Evolutionary conservation across 768 basidiomycete genomes (phyloP).

Genomic region (Suillus bovinus): DNA sequence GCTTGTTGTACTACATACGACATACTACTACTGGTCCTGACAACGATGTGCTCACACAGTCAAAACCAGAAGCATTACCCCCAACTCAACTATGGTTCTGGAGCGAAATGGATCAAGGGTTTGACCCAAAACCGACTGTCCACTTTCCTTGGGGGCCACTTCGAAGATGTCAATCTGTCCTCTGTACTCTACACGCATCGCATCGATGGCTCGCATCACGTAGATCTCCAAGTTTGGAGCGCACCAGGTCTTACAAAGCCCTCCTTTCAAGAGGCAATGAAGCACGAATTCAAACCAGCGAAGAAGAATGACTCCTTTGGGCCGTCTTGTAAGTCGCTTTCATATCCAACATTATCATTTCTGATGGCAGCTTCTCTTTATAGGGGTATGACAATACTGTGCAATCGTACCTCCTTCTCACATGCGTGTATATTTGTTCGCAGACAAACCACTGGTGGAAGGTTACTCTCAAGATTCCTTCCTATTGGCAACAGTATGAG

Average conservation of each 20-base stretch:
- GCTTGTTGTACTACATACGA: not conserved
- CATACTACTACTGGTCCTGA: not conserved
- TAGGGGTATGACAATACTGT: constrained; percentile 49
- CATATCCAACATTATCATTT: not conserved
- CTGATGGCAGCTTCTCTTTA: constrained; percentile 4
- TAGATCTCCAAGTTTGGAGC: constrained; percentile 88
- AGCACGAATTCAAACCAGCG: constrained; percentile 76
- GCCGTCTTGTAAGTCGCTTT: constrained; percentile 76
- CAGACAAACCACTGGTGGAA: constrained; percentile 98
- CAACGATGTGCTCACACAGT: constrained; percentile 6
- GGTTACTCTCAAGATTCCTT: constrained; percentile 76
- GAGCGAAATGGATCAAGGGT: constrained; percentile 82
- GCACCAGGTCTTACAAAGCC: constrained; percentile 88
- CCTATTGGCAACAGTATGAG: constrained; percentile 80
- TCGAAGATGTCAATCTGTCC: constrained; percentile 75
- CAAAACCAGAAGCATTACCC: constrained; percentile 42
- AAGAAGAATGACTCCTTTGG: constrained; percentile 92
- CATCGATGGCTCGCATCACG: constrained; percentile 60
- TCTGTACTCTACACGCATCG: constrained; percentile 76
- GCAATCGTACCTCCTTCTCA: constrained; percentile 5
- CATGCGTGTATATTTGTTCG: not conserved
- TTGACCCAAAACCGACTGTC: constrained; percentile 60
- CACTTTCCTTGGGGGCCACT: constrained; percentile 79
- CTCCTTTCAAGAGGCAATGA: constrained; percentile 83
- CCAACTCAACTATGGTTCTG: constrained; percentile 56